Evolutionary conservation across 805 yeast genomes (phyloP), one percentile per base, ranked within the genome.

Genomic region (Saccharomycopsis capsularis): DNA sequence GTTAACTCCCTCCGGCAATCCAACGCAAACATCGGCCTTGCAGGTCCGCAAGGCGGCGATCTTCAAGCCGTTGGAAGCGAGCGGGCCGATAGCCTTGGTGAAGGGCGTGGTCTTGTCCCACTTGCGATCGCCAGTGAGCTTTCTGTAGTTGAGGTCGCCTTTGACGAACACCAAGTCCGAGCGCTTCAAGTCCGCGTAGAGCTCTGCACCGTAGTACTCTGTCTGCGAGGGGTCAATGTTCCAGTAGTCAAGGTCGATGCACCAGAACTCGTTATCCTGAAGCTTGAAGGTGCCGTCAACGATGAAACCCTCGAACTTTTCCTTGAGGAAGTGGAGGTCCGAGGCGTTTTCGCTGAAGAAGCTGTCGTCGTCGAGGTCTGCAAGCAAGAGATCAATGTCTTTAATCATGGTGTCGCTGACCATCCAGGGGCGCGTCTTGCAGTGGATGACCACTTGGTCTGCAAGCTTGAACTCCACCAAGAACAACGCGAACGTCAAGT

Each of bases 131-230:
- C 88, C 96, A 1, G 95, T 85, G 52, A 95, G 68, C 65, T 93
- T 93, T 67, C 99, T 79, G 68, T 95, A 91, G 69, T 93, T 93
- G 67, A 93, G 74, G 60, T 93, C 99, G 50, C 99, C 99, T 68
- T 93, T 93, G 66, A 91, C 83, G 54, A 93, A 79, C 18, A 86
- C 76, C 53, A 91, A 73, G 46, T 81, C 71, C 11, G 95, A 83
- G 15, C 80, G 68, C 52, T 68, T 63, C 55, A 93, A 70, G 47
- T 79, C 79, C 4, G 74, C 62, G 67, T 83, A 81, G 23, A 88
- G 68, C 44, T 71, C 75, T 4, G 73, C 69, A 45, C 88, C 90
- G 21, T 57, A 56, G 42, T 73, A 76, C 40, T 69, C 68, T 2
- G 65, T 65, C 50, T 82, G 85, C 21, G 61, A 51, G 18, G 76